A percentile compares a stretch with the other conserved stretches of the same genome.
phyloP scores from a whole-genome alignment of 306 rosid species.

The Cicer cuneatum region DNA sequence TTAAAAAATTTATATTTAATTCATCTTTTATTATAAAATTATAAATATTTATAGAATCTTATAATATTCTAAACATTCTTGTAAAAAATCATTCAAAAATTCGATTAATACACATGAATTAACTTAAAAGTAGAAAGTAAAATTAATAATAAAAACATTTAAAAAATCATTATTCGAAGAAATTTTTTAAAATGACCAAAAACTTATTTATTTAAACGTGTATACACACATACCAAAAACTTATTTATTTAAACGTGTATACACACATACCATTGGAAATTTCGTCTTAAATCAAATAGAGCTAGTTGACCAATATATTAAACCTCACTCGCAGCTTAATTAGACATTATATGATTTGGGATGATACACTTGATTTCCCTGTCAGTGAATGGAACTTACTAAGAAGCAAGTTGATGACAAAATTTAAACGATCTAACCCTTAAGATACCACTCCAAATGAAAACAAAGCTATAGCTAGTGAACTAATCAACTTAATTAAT shows the following conservation, averaged over 20 bases:
- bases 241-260: no score
- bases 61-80: no score
- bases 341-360: constrained; percentile 18
- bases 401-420: constrained; percentile 35
- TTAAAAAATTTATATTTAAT: no score
- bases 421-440: constrained; percentile 8
- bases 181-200: no score
- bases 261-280: background rate
- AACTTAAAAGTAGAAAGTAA: no score
- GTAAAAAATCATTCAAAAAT: no score
- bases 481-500: constrained; percentile 5
- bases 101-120: no score
- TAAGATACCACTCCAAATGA: constrained; percentile 34
- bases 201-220: no score
- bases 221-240: background rate
- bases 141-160: no score
- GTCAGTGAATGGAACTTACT: constrained; percentile 1
- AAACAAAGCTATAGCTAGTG: constrained; percentile 14
- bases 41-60: no score
- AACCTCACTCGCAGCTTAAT: constrained; percentile 1
- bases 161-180: no score
- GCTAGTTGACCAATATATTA: constrained; percentile 5
- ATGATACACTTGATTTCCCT: constrained; percentile 27
- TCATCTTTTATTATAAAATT: no score
- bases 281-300: background rate